Base-by-base conservation (phyloP, 176 grass and related monocot genomes). In the Luzula sylvatica region DNA sequence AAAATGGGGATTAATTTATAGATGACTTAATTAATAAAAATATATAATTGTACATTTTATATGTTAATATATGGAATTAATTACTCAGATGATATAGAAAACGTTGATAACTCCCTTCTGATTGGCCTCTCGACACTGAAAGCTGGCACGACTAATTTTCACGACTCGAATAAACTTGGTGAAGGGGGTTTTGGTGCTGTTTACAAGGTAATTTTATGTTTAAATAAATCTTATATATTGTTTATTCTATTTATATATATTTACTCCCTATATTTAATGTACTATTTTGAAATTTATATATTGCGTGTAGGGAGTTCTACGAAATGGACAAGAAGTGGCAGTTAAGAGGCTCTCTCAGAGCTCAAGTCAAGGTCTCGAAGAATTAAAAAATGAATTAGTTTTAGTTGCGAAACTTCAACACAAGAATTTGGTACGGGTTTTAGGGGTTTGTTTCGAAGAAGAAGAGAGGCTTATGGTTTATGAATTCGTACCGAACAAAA, bases 371-470 rank as follows among this genome's bases (percentile, higher is more conserved):
- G n/a, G n/a, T n/a, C n/a, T n/a, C n/a, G n/a, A n/a, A n/a, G n/a
- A n/a, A n/a, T n/a, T n/a, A n/a, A n/a, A n/a, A n/a, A n/a, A n/a
- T n/a, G n/a, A n/a, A n/a, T n/a, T n/a, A n/a, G n/a, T n/a, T n/a
- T n/a, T n/a, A n/a, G n/a, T n/a, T n/a, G n/a, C n/a, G n/a, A n/a
- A n/a, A n/a, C n/a, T n/a, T n/a, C n/a, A n/a, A n/a, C n/a, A 94
- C 53, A 86, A 72, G 53, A 94, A 94, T 94, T 70, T 94, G 41
- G 82, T 94, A 23, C 84, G 70, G 29, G 77, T 87, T 52, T 3
- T 94, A 0, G 87, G 82, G 15, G 81, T 93, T 78, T 93, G 81
- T 66, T 82, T 86, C 69, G 73, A 81, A 54, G 61, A 64, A 24
- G 61, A 26, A 48, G 78, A 82, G 66, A 82, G 82, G 24, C 61